Evolutionary conservation across 768 basidiomycete genomes (phyloP), one percentile per base, ranked within the genome.

Genomic region (Tulasnella sp.): DNA sequence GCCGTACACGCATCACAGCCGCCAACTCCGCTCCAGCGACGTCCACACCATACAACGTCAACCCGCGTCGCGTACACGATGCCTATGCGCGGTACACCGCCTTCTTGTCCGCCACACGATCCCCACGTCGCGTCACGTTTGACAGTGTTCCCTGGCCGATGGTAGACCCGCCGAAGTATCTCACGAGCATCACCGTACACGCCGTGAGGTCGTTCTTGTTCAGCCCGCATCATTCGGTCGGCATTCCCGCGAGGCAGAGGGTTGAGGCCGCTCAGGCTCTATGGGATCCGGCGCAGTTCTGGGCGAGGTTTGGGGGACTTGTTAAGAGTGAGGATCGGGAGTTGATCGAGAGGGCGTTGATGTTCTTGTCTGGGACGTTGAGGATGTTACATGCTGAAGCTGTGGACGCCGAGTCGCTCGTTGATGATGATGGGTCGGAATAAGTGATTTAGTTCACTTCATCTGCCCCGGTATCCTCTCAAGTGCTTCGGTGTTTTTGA

Each of bases 341-440:
- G 46, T 21, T 24, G 24, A 51, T 59, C 46, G 57, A 59, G 31
- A 31, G 57, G 34, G 27, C 57, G 12, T 38, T 59, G 57, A n/a
- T 38, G 17, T 59, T 59, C 48, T 59, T 59, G 49, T 25, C 48
- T 25, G 57, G 57, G 29, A 59, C 57, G 21, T 50, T 59, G 19
- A 31, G 46, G 9, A 49, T 59, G 9, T 46, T 59, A n/a, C 46
- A 59, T 46, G 43, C 25, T 21, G 57, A 59, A 48, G 49, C 42
- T 2, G 46, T 59, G 25, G 29, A n/a, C 17, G 57, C 57, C 24
- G 57, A 19, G 31, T 44, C 31, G 43, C 25, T 29, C 9, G 12
- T 57, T 17, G 41, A 53, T 34, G n/a, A n/a, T n/a, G 53, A 42
- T 24, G 31, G 53, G 53, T 53, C 53, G 41, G n/a, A n/a, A 17